Base-by-base conservation (phyloP, 2,329 filamentous ascomycete genomes). In the Penicillium paneum region DNA sequence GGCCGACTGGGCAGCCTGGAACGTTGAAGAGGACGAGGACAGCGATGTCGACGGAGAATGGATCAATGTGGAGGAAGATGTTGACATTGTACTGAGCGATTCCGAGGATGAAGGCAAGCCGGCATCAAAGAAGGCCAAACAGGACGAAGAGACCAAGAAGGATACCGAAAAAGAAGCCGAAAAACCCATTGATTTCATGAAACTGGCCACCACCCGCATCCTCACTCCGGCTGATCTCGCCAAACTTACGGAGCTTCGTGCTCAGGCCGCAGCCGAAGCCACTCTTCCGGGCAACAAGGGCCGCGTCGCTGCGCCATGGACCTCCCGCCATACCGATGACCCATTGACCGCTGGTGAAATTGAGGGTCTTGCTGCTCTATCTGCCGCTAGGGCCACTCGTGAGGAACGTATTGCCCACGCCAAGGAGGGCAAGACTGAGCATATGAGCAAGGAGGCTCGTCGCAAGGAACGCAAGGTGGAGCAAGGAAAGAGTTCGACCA, bases 181-280 rank as follows among this genome's bases (percentile, higher is more conserved):
- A 74, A 79, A 42, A 15, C 57, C 59, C 61, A 56, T 57, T 5
- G 61, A 63, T 28, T 62, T 66, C 51, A 61, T 61, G 34, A 91
- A 86, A 65, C 84, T 97, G 40, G 92, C 92, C n/a, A 96, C 90
- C 0, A 96, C 90, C 2, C 88, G 90, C 45, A 95, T 99, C 61
- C 86, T 99, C 58, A 99, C 94, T 0, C 94, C 94, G 0, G 94
- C 94, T 12, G 94, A 99, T 74, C 83, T 97, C n/a, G 87, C 90
- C 63, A 97, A 97, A 72, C 86, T 99, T 19, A 86, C 90, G 58
- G 93, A 97, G 74, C 85, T 99, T 24, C 89, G 90, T 43, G 80
- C 89, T 46, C 80, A 88, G 40, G 85, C 90, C 19, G 83, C 84
- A 34, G 77, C 97, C 43, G 84, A 88, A 60, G 87, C 89, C 58